Percentiles rank a stretch among this genome's conserved stretches.
phyloP scores from a whole-genome alignment of 768 basidiomycete genomes.

The Xerocomellus dryophilus region DNA sequence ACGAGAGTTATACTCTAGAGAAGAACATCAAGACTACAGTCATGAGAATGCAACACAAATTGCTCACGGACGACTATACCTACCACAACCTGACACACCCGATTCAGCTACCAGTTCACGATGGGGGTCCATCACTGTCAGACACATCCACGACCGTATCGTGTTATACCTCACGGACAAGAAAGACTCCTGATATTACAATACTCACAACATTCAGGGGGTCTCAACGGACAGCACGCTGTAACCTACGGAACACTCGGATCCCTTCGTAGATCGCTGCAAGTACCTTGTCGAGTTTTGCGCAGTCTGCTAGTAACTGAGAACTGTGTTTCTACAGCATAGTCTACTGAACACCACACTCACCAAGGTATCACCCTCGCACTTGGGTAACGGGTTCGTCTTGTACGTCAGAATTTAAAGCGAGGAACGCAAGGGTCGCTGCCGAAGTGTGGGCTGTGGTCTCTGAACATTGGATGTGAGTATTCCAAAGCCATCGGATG shows the following conservation, averaged over 20 bases:
- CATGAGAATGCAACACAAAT: background rate
- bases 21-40: background rate
- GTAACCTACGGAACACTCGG: constrained; percentile 34
- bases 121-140: constrained; percentile 2
- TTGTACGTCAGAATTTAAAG: constrained; percentile 30
- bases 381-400: constrained; percentile 34
- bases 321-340: no score
- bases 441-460: constrained; percentile 34
- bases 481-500: background rate
- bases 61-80: constrained; percentile 32
- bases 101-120: background rate
- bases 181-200: constrained; percentile 30
- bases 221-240: background rate
- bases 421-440: constrained; percentile 32
- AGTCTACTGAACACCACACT: background rate
- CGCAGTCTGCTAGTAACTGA: constrained; percentile 25
- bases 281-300: constrained; percentile 30
- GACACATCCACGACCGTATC: constrained; percentile 26
- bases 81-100: constrained; percentile 15
- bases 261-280: constrained; percentile 32
- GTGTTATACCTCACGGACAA: constrained; percentile 29
- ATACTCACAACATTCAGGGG: background rate
- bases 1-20: constrained; percentile 36
- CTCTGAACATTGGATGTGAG: constrained; percentile 19
- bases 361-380: constrained; percentile 14